Percentiles rank a stretch among this genome's conserved stretches.
Conservation (phyloP, 2,329 filamentous ascomycete species). For the Colletotrichum liaoningense region DNA sequence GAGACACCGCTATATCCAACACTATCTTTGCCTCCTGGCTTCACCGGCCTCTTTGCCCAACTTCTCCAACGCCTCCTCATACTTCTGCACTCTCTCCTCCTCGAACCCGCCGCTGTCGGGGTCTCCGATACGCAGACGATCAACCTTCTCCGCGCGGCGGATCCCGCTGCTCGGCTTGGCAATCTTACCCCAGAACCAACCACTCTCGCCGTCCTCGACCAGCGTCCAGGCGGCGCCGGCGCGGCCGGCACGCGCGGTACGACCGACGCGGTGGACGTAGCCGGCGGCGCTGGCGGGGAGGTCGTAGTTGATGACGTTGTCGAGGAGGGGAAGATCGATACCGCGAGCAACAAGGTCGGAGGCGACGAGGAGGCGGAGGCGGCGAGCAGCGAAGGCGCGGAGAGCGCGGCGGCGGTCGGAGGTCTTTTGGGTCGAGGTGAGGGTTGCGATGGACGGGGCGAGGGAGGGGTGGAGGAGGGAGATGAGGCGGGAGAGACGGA, state of each 20-base stretch:
- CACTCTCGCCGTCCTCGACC: slow-evolving; percentile 82
- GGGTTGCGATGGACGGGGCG: slow-evolving; percentile 70
- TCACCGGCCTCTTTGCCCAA: slow-evolving; percentile 71
- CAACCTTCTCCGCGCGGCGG: slow-evolving; percentile 56
- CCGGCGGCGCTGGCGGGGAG: slow-evolving; percentile 82
- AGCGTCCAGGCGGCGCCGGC: slow-evolving; percentile 87
- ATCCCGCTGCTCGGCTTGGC: slow-evolving; percentile 65
- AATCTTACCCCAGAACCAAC: slow-evolving; percentile 93
- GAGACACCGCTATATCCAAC: background rate
- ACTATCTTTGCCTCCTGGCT: slow-evolving; percentile 36
- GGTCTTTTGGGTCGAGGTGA: slow-evolving; percentile 83
- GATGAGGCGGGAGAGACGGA: slow-evolving; percentile 87
- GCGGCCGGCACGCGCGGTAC: slow-evolving; percentile 86
- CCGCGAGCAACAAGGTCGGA: slow-evolving; percentile 95
- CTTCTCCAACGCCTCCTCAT: slow-evolving; percentile 69
- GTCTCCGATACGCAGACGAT: slow-evolving; percentile 56
- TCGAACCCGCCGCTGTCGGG: slow-evolving; percentile 53
- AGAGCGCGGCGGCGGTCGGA: slow-evolving; percentile 76
- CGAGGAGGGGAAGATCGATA: slow-evolving; percentile 82
- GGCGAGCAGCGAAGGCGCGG: slow-evolving; percentile 71
- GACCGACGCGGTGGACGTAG: slow-evolving; percentile 92
- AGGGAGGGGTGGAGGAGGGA: slow-evolving; percentile 72
- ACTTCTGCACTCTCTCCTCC: slow-evolving; percentile 58
- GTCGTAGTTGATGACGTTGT: slow-evolving; percentile 94
- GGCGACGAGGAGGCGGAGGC: slow-evolving; percentile 82